Evolutionary conservation across 2,329 filamentous ascomycete genomes (phyloP), one percentile per base, ranked within the genome.

Genomic region (Pseudogymnoascus sp.): DNA sequence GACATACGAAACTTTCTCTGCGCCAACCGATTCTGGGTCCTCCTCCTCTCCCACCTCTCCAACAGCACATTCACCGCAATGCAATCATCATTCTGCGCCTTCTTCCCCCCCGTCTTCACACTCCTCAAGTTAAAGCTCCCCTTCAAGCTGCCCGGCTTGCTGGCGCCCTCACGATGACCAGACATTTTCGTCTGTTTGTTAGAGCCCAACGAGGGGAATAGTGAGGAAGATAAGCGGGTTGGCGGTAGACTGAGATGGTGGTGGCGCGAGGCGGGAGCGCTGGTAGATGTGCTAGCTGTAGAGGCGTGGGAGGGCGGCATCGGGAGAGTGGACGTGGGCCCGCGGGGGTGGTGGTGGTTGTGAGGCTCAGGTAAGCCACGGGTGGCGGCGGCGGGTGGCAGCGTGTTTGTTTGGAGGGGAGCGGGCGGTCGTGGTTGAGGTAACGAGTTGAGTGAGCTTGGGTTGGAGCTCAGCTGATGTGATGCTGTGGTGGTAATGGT

Each of bases 1-100:
- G n/a, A 78, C 87, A 71, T 81, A 92, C 89, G 82, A 69, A 90
- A 92, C 70, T 90, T 90, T 68, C 89, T 81, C 71, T 92, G 89
- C 1, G 89, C 89, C 66, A 91, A 83, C 63, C 88, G 83, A 73
- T 92, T 92, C 73, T 92, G 89, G 61, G 92, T 88, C 66, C 88
- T 86, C 67, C 89, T 80, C 71, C 89, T 81, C 76, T 90, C 23
- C 23, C 87, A 66, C 86, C 85, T 25, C 23, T 3, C n/a, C n/a
- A n/a, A n/a, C 0, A 87, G 87, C 69, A 91, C 88, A 6, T 83
- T 83, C 48, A 92, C 81, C 0, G 87, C 82, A 28, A 83, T 80
- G 89, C 89, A 92, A 76, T 90, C 85, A 67, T 89, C 81, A 66
- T 71, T 69, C 67, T 75, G 25, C 23, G 51, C 23, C 51, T 60